Percentiles rank a stretch among this genome's conserved stretches.
Conservation (phyloP, 1,284 basidiomycete genomes). For the Microbotryum violaceum region DNA sequence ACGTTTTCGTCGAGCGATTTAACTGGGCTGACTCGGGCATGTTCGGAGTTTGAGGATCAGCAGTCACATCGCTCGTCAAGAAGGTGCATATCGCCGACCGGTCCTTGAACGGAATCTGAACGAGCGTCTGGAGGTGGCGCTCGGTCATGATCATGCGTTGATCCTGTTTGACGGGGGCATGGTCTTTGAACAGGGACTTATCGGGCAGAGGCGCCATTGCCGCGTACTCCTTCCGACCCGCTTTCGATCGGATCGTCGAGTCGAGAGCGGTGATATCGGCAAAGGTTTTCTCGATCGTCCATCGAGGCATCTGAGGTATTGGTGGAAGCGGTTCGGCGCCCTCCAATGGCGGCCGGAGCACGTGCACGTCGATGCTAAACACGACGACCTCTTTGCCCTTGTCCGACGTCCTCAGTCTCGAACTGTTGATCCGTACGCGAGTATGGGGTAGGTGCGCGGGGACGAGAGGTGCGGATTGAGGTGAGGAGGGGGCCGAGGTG, state of each 20-base stretch:
- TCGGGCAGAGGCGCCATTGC: conserved; percentile 71
- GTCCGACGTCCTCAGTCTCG: conserved; percentile 64
- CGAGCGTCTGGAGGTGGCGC: conserved; percentile 75
- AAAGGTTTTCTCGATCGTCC: conserved; percentile 91
- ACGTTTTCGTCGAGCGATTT: too few species aligned
- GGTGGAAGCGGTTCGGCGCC: conserved; percentile 45
- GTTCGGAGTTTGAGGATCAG: conserved; percentile 42
- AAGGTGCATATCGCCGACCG: conserved; percentile 87
- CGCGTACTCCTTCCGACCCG: conserved; percentile 60
- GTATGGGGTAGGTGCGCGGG: conserved; percentile 24
- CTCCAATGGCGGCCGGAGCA: conserved; percentile 43
- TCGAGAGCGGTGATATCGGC: conserved; percentile 83
- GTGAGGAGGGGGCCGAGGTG: neutral
- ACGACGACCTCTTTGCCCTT: conserved; percentile 77
- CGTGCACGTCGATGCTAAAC: conserved; percentile 54
- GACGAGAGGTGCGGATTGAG: conserved; percentile 14
- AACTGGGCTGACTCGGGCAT: conserved; percentile 50
- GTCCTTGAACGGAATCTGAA: conserved; percentile 67
- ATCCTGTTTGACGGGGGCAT: conserved; percentile 92
- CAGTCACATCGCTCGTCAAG: conserved; percentile 79
- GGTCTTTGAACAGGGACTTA: conserved; percentile 88
- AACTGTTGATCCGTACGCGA: conserved; percentile 18
- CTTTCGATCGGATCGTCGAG: conserved; percentile 52
- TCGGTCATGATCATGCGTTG: conserved; percentile 84
- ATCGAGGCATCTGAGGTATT: conserved; percentile 57